Percentiles rank a stretch among this genome's conserved stretches.
phyloP scores from a whole-genome alignment of 179 eudicot species.

The Silene noctiflora region DNA sequence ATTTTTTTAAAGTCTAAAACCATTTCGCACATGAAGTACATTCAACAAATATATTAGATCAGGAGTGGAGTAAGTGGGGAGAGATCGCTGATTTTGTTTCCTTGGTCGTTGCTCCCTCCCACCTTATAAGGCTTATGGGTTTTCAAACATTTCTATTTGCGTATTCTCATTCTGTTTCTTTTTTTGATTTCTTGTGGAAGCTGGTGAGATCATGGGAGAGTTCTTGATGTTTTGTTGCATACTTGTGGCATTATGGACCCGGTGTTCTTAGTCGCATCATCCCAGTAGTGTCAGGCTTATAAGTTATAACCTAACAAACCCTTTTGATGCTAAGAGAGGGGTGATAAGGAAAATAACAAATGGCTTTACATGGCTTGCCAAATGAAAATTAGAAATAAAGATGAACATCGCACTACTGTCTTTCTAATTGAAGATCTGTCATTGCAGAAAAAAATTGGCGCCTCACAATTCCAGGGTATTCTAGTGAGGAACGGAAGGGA shows the following conservation, averaged over 20 bases:
- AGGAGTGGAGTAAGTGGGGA: neutral
- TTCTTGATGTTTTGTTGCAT: neutral
- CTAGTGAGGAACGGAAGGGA: conserved; percentile 64
- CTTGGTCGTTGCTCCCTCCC: neutral
- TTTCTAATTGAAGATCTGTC: conserved; percentile 19
- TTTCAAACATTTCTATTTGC: neutral
- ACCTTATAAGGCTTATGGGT: neutral
- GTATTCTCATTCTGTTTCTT: neutral
- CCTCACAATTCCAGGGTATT: conserved; percentile 72
- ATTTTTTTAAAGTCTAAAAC: neutral
- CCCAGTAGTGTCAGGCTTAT: neutral
- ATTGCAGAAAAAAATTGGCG: conserved; percentile 78
- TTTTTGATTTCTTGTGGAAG: neutral
- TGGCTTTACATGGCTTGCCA: neutral
- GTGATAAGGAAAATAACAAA: neutral
- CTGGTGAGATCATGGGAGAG: neutral
- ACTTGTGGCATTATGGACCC: neutral
- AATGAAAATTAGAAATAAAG: neutral
- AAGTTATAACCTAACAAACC: neutral
- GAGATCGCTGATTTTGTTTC: neutral
- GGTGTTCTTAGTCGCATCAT: neutral
- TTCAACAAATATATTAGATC: neutral
- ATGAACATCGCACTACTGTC: neutral
- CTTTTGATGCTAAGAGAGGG: neutral
- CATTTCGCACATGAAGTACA: neutral